Base-by-base conservation (phyloP, 345 rosid genomes). In the Luvunga scandens region DNA sequence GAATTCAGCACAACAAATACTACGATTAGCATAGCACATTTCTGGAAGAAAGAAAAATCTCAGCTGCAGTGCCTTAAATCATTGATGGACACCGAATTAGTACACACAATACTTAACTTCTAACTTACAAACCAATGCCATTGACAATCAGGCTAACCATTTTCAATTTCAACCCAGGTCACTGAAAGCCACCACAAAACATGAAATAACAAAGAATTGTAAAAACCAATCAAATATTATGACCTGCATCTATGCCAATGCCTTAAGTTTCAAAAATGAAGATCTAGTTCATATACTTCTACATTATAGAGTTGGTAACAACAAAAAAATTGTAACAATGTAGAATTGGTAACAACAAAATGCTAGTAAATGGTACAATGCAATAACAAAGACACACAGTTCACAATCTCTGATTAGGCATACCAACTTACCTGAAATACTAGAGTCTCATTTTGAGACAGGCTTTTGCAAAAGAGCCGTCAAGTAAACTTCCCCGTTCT, bases 391-490 rank as follows among this genome's bases (percentile, higher is more conserved):
- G 13, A 13, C 28, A 68, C 66, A 70, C 34, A 66, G 36, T 7
- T 48, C 27, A 22, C 71, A 28, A 30, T 28, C 34, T 19, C 62
- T 9, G 62, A 59, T n/a, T 0, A 50, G 9, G 9, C 5, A 22
- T 69, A 72, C 22, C 64, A 76, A 79, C 4, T 81, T 82, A 85
- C 88, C 85, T 81, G 21, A 6, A 72, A 9, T n/a, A 61, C 24
- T 7, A 4, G 56, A 66, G 70, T 79, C 69, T 89, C 86, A 91
- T 82, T 84, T 92, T n/a, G 90, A 84, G 36, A 84, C 78, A 9
- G 97, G 98, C 79, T 96, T 96, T 69, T 92, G 98, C 85, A 96
- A 83, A 72, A 96, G 78, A 75, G 98, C 98, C 61, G 97, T 89
- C 89, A 96, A 86, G 82, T 90, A 96, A 78, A 96, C 94, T 82